These are phyloP conservation scores for Scleroderma bovista DNA, from an alignment of 768 basidiomycete species.

Conservation along the genomic window DNA sequence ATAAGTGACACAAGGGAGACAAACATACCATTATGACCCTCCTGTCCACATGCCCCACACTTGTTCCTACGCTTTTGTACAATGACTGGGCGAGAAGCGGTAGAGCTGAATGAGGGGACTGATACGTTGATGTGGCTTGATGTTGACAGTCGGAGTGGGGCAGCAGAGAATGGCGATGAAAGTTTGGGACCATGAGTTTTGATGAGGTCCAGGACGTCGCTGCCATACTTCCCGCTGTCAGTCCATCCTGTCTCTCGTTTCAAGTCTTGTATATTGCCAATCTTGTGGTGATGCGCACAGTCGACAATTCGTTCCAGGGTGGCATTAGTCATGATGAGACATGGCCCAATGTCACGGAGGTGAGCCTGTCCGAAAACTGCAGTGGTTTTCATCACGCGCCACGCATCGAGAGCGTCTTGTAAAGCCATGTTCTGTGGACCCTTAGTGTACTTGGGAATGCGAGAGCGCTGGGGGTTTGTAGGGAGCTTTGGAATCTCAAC, in stretches of 20 bases:
- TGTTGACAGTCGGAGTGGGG: not conserved
- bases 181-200: not conserved
- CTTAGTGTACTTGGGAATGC: slow-evolving; percentile 4
- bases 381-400: slow-evolving; percentile 7
- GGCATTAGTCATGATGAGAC: slow-evolving; percentile 11
- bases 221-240: not conserved
- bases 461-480: not conserved
- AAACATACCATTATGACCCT: slow-evolving; percentile 6
- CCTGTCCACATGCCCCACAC: slow-evolving; percentile 4
- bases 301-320: slow-evolving; percentile 17
- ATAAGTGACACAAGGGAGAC: no score
- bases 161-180: not conserved
- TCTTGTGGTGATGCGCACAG: slow-evolving; percentile 14
- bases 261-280: slow-evolving; percentile 10
- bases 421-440: not conserved
- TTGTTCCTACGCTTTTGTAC: not conserved
- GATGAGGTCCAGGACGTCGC: not conserved
- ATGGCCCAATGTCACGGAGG: slow-evolving; percentile 7
- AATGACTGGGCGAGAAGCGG: not conserved
- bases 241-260: slow-evolving; percentile 17
- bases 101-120: not conserved
- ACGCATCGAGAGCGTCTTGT: slow-evolving; percentile 7
- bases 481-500: not conserved
- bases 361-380: slow-evolving; percentile 1
- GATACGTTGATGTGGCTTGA: not conserved